Evolutionary conservation across 129 eudicot genomes (phyloP).

Genomic region (Centrapalus pauciflorus): DNA sequence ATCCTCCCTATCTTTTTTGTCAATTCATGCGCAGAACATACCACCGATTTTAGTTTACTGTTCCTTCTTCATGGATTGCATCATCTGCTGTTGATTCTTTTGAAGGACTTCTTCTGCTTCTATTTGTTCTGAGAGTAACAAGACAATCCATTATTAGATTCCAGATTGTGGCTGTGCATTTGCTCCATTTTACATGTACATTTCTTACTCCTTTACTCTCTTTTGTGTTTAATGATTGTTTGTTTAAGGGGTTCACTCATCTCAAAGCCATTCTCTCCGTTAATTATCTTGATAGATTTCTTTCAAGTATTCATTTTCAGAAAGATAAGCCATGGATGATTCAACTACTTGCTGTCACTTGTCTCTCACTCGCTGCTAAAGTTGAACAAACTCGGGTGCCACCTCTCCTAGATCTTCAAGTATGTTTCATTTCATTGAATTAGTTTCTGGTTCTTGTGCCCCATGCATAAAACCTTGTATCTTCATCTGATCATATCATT

Average conservation of each 20-base stretch:
- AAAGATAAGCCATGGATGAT: conserved; percentile 69
- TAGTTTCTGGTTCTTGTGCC: background rate
- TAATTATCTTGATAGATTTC: conserved; percentile 60
- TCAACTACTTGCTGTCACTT: conserved; percentile 67
- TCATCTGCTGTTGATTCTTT: too few species aligned
- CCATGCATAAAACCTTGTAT: background rate
- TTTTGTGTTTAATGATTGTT: too few species aligned
- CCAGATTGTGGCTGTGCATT: too few species aligned
- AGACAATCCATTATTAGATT: too few species aligned
- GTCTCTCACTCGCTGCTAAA: conserved; percentile 81
- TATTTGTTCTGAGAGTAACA: too few species aligned
- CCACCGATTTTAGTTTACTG: too few species aligned
- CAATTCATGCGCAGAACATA: too few species aligned
- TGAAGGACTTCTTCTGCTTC: too few species aligned
- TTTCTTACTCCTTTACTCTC: too few species aligned
- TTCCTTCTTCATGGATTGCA: too few species aligned
- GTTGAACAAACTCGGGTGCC: conserved; percentile 73
- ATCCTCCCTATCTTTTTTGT: too few species aligned
- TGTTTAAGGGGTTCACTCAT: conserved; percentile 60
- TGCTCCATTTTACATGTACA: too few species aligned
- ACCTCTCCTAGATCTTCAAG: conserved; percentile 75
- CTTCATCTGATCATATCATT: background rate
- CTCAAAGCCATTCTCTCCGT: conserved; percentile 61
- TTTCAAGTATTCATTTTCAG: conserved; percentile 37
- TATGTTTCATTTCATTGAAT: conserved; percentile 27